A percentile compares a stretch with the other conserved stretches of the same genome.
phyloP scores from a whole-genome alignment of 108 stramenopile genomes.

The Cyclotella kingstonii region DNA sequence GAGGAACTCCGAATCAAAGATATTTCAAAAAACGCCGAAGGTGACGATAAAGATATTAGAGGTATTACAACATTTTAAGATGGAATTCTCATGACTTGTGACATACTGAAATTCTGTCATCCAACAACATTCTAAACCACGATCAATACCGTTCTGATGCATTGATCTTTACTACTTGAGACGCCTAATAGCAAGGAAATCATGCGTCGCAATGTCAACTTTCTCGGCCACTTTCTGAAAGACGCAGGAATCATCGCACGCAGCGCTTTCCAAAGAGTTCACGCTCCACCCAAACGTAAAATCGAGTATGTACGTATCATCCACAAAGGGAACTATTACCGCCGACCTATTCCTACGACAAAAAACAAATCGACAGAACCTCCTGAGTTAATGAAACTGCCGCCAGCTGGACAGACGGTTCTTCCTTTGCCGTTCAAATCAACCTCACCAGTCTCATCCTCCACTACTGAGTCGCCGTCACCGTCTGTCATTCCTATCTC shows the following conservation, averaged over 20 bases:
- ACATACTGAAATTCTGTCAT: no score
- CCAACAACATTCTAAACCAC: no score
- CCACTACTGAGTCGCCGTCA: constrained; percentile 5
- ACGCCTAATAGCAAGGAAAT: no score
- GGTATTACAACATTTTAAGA: no score
- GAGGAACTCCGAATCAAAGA: no score
- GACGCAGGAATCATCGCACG: constrained; percentile 21
- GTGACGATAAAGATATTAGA: no score
- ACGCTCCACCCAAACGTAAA: constrained; percentile 1
- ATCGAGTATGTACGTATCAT: constrained; percentile 20
- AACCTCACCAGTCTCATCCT: not conserved
- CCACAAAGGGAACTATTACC: constrained; percentile 44
- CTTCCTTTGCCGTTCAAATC: constrained; percentile 26
- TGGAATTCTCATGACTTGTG: no score
- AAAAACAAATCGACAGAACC: constrained; percentile 12
- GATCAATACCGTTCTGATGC: no score
- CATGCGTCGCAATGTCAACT: constrained; percentile 1
- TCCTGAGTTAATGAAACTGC: constrained; percentile 31
- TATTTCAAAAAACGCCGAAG: no score
- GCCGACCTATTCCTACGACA: constrained; percentile 17
- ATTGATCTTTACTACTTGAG: no score
- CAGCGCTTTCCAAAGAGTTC: constrained; percentile 10
- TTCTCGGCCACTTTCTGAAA: constrained; percentile 12
- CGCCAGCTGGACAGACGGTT: constrained; percentile 21
- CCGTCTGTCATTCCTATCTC: not conserved